A percentile compares a stretch with the other conserved stretches of the same genome.
These are phyloP conservation scores for Trichoderma citrinoviride DNA, from an alignment of 2,329 filamentous ascomycete genomes.

Conservation along the genomic window DNA sequence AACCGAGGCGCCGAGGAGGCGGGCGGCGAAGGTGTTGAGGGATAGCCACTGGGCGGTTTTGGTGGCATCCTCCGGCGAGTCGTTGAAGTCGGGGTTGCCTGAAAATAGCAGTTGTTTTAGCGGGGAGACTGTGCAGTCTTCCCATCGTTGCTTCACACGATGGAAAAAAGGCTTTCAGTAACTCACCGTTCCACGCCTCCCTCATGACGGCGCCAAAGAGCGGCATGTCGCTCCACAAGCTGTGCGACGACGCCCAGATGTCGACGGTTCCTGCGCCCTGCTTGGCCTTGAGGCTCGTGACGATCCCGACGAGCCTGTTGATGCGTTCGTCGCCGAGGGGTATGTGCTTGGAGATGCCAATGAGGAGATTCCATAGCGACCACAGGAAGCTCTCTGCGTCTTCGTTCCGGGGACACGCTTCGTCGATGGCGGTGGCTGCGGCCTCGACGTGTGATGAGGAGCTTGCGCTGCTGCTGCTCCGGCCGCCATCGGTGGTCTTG, in stretches of 20 bases:
- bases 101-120: neutral
- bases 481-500: constrained; percentile 10
- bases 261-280: constrained; percentile 28
- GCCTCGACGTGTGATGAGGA: constrained; percentile 24
- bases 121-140: neutral
- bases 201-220: constrained; percentile 33
- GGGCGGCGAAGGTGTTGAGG: constrained; percentile 37
- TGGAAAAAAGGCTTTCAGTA: neutral
- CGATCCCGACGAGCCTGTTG: constrained; percentile 27
- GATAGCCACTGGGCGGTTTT: constrained; percentile 31
- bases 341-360: constrained; percentile 29
- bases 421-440: constrained; percentile 29
- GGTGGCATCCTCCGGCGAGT: constrained; percentile 26
- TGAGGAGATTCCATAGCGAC: constrained; percentile 32
- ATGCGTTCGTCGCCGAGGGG: constrained; percentile 30
- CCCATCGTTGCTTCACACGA: neutral
- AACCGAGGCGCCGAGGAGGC: constrained; percentile 29
- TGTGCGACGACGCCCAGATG: constrained; percentile 31
- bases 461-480: constrained; percentile 8
- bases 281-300: constrained; percentile 28
- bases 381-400: constrained; percentile 32
- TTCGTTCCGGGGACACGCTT: constrained; percentile 26
- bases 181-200: constrained; percentile 34
- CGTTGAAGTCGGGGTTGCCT: constrained; percentile 30
- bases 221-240: constrained; percentile 34